Evolutionary conservation across 352 stramenopile genomes (phyloP).

Genomic region (Chrysophaeum taylorii): DNA sequence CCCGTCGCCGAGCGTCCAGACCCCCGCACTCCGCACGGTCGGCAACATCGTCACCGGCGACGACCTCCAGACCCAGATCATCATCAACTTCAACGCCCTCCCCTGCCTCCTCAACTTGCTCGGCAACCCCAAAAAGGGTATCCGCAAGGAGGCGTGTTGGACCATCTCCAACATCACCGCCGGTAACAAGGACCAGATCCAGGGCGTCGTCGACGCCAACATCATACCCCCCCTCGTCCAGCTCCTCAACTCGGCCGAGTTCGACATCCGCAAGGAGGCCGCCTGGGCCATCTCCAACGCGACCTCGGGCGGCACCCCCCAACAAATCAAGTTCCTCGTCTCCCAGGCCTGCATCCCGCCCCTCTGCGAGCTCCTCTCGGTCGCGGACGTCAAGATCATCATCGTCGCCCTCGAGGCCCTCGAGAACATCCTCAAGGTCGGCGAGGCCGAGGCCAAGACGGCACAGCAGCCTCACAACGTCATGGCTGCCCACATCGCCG

Average conservation of each 20-base stretch:
- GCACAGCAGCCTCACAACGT: conserved; percentile 73
- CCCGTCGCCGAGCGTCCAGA: conserved; percentile 79
- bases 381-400: conserved; percentile 94
- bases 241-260: conserved; percentile 89
- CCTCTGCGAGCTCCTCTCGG: conserved; percentile 88
- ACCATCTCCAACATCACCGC: conserved; percentile 99
- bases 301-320: conserved; percentile 77
- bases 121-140: conserved; percentile 86
- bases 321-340: conserved; percentile 94
- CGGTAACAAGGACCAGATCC: conserved; percentile 96
- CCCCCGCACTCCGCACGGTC: conserved; percentile 85
- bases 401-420: conserved; percentile 95
- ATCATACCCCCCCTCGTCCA: conserved; percentile 93
- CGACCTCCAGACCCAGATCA: conserved; percentile 96
- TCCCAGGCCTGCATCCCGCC: conserved; percentile 88
- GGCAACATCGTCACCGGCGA: conserved; percentile 99
- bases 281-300: conserved; percentile 97
- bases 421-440: conserved; percentile 96
- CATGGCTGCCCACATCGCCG: conserved; percentile 88
- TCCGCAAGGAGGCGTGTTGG: conserved; percentile 98
- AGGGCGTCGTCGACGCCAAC: conserved; percentile 89
- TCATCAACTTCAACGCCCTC: conserved; percentile 94
- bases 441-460: conserved; percentile 65
- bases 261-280: conserved; percentile 96
- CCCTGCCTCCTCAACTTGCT: conserved; percentile 87